Evolutionary conservation across 176 grass and related monocot species (phyloP), one percentile per base, ranked within the genome.

Genomic region (Ensete ventricosum): DNA sequence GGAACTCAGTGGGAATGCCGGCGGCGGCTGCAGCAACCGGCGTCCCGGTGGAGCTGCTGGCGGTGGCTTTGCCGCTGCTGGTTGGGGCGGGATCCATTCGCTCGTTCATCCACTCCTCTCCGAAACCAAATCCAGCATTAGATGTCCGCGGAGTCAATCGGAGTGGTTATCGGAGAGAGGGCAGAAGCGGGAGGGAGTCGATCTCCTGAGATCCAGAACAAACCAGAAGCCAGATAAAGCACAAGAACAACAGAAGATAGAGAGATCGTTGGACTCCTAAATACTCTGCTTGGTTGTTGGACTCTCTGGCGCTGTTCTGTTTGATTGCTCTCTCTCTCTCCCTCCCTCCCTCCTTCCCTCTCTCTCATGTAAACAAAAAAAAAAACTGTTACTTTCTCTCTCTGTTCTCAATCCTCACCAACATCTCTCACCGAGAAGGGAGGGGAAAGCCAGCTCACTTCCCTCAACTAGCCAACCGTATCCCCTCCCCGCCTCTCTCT

Each of bases 401-500:
- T 69, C 2, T 50, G 9, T 17, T 69, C 11, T 69, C 17, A 19
- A 50, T 20, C 57, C n/a, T 60, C 67, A 16, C 29, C 67, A 16
- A 69, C 67, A 34, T 69, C 67, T 11, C 25, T 9, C 34, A 34
- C 34, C 67, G 67, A 69, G 48, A 69, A 69, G 67, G 49, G 43
- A 29, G 67, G 67, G 25, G 29, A 60, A 49, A 69, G 67, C 67
- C 67, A 69, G 67, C 67, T 69, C 67, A 43, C 67, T 50, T 50
- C 67, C 25, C 67, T 69, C 27, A 69, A 69, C 67, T 9, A 2
- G 67, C 67, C 67, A 69, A 69, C 67, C 67, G 67, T 50, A 69
- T 48, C n/a, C 34, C 9, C 67, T 49, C 23, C 16, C 13, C 23
- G 12, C 43, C 66, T 68, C 66, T n/a, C 66, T 14, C 66, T 17